Evolutionary conservation across 176 grass and related monocot species (phyloP).

Genomic region (Dendrocalamus sinicus): DNA sequence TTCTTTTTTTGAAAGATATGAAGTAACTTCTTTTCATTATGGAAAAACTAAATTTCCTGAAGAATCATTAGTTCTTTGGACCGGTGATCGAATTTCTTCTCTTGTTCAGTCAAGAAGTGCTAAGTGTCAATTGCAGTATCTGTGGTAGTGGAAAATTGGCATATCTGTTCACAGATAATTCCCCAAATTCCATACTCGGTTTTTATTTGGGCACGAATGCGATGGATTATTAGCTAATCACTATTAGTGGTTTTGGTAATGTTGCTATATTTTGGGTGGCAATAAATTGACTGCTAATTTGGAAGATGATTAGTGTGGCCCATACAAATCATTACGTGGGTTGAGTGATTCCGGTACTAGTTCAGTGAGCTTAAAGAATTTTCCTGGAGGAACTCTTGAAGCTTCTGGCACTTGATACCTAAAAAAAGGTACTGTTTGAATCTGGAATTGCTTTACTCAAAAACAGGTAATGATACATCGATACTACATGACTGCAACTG

Average conservation of each 20-base stretch:
- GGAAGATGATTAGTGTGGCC: conserved; percentile 3
- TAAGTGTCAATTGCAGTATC: background rate
- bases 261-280: conserved; percentile 11
- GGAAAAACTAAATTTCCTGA: background rate
- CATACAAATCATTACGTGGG: background rate
- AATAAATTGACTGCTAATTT: background rate
- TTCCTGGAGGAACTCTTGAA: background rate
- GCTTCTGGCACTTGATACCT: background rate
- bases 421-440: background rate
- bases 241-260: background rate
- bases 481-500: conserved; percentile 11
- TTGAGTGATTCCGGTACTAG: background rate
- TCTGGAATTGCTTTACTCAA: background rate
- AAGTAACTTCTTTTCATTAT: background rate
- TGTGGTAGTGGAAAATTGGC: background rate
- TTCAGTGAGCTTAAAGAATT: background rate
- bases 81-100: background rate
- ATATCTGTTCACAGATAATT: conserved; percentile 25
- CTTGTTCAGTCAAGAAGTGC: background rate
- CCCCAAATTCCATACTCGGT: background rate
- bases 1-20: conserved; percentile 20
- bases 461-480: background rate
- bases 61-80: conserved; percentile 22
- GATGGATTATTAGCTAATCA: background rate
- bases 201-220: background rate